Base-by-base conservation (phyloP, 73 alveolate species). In the Symbiodinium pilosum region DNA sequence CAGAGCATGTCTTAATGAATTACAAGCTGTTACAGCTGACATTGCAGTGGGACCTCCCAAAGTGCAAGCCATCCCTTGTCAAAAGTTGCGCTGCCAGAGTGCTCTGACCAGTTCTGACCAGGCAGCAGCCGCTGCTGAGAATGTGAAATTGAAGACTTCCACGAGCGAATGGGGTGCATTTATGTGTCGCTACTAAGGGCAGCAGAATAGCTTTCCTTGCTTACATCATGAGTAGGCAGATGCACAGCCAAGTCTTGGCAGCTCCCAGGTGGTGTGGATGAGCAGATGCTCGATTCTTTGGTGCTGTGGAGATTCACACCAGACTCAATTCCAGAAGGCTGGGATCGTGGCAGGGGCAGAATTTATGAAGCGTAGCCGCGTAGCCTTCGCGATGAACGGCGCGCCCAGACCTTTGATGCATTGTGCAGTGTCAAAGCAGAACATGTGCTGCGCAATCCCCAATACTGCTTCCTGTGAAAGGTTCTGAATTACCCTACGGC, bases 41-140 rank as follows among this genome's bases (percentile, higher is more conserved):
- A n/a, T n/a, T n/a, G n/a, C n/a, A n/a, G n/a, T n/a, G n/a, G n/a
- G n/a, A n/a, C n/a, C n/a, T n/a, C n/a, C n/a, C n/a, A n/a, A 54
- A 7, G 18, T 21, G 71, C 30, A 54, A 12, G 18, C 16, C 26
- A 30, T 54, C n/a, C 71, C 71, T 54, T 54, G n/a, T 30, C 26
- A 30, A 54, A 30, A 3, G n/a, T 47, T 16, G 64, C 64, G 8
- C 24, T 16, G 16, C 64, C 64, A 16, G 16, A 47, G 64, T 47
- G 8, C 16, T 8, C 24, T 47, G 24, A 47, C 64, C 64, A 47
- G 24, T 16, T 30, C 32, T 54, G 73, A 24, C 32, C 26, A 38
- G 44, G 42, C 39, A 52, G 51, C 87, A 18, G 87, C 87, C 32
- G 87, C 87, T 75, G 47, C 86, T 20, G 87, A 77, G 38, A 32